A percentile compares a stretch with the other conserved stretches of the same genome.
These are phyloP conservation scores for Sphagnum tenellum DNA, from an alignment of 225 moss, liverwort and hornwort genomes.

Conservation along the genomic window DNA sequence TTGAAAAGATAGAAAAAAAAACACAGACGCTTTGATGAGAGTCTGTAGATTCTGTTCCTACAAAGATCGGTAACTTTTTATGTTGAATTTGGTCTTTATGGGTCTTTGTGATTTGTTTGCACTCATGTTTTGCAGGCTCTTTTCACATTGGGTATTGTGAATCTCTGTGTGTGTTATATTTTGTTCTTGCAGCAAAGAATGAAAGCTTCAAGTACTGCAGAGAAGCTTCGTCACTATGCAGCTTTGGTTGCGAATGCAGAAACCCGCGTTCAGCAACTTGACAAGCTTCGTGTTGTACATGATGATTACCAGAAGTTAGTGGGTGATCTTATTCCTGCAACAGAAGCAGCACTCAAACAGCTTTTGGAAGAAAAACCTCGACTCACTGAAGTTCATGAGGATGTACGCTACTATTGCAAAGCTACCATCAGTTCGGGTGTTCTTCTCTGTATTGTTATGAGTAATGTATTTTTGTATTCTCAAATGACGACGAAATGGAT, in stretches of 20 bases:
- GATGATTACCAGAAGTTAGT: constrained; percentile 74
- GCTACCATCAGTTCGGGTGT: no score
- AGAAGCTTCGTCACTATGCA: constrained; percentile 36
- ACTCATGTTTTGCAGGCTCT: no score
- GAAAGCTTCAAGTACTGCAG: constrained; percentile 40
- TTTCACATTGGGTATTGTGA: no score
- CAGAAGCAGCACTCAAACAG: constrained; percentile 52
- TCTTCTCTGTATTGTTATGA: no score
- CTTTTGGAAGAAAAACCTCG: constrained; percentile 39
- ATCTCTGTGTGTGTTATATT: not conserved
- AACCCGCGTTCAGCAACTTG: constrained; percentile 54
- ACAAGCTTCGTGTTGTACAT: constrained; percentile 63
- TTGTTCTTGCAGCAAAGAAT: constrained; percentile 61
- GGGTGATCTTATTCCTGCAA: constrained; percentile 66
- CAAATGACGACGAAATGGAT: constrained; percentile 6
- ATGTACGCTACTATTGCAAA: constrained; percentile 27
- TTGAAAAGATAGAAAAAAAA: no score
- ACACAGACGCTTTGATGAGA: no score
- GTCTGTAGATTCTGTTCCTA: no score
- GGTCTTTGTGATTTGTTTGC: no score
- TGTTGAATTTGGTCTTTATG: no score
- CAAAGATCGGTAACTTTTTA: no score
- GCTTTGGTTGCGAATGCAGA: constrained; percentile 44
- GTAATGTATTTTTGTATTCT: no score
- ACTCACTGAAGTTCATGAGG: constrained; percentile 58